A percentile compares a stretch with the other conserved stretches of the same genome.
Evolutionary conservation across 2,329 filamentous ascomycete species (phyloP).

Genomic region (Ophiostoma triangulosporum): DNA sequence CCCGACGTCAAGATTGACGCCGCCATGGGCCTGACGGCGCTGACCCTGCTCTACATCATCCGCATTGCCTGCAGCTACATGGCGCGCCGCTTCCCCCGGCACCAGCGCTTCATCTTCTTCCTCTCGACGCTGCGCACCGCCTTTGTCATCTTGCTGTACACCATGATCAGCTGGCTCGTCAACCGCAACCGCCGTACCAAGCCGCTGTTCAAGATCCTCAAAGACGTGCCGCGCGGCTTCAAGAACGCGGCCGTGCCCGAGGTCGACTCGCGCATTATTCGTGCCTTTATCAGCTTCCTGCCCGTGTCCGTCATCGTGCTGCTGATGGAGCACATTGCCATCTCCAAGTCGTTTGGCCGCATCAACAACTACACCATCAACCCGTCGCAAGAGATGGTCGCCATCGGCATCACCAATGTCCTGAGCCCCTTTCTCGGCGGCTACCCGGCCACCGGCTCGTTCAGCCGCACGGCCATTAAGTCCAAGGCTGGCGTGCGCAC

Average conservation of each 20-base stretch:
- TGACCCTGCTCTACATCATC: constrained; percentile 64
- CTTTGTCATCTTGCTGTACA: constrained; percentile 86
- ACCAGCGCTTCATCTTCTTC: constrained; percentile 74
- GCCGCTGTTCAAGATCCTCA: constrained; percentile 61
- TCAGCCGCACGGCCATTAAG: constrained; percentile 63
- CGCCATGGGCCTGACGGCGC: constrained; percentile 73
- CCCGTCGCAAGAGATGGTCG: constrained; percentile 91
- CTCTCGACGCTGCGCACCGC: constrained; percentile 78
- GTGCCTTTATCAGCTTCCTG: constrained; percentile 55
- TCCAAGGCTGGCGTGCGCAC: constrained; percentile 73
- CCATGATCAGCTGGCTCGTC: constrained; percentile 73
- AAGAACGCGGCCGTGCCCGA: constrained; percentile 63
- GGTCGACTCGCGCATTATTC: constrained; percentile 53
- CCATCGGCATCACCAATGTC: constrained; percentile 83
- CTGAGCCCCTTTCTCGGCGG: constrained; percentile 84
- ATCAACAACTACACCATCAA: constrained; percentile 97
- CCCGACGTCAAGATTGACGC: constrained; percentile 59
- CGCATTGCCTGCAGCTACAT: constrained; percentile 49
- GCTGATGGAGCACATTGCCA: constrained; percentile 93
- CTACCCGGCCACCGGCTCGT: constrained; percentile 75
- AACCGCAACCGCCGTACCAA: constrained; percentile 53
- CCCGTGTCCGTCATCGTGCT: constrained; percentile 84
- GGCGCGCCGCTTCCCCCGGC: constrained; percentile 55
- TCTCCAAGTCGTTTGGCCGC: constrained; percentile 95
- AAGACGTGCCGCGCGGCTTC: constrained; percentile 70